Conservation (phyloP, 2,329 filamentous ascomycete species). For the Ascochyta pisi region DNA sequence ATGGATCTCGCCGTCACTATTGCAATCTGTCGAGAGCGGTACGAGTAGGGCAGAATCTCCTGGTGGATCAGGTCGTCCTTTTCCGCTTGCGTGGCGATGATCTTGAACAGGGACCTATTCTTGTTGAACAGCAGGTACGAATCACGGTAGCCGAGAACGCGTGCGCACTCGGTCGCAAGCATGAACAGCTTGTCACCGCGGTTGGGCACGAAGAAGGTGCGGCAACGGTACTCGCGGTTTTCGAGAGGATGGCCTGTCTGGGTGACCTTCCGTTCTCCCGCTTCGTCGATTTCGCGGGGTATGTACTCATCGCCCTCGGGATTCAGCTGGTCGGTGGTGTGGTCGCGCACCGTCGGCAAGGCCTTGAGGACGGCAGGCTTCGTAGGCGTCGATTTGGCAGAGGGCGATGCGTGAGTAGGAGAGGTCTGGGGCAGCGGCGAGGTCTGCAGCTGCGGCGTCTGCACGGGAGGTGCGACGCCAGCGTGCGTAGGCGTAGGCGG, state of each 20-base stretch:
- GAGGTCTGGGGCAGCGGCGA: conserved; percentile 58
- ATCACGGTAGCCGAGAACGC: conserved; percentile 91
- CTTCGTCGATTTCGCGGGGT: conserved; percentile 89
- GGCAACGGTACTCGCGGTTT: conserved; percentile 85
- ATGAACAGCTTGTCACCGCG: conserved; percentile 95
- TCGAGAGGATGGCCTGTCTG: conserved; percentile 81
- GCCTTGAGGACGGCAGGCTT: conserved; percentile 87
- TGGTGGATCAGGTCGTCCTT: conserved; percentile 96
- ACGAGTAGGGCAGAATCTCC: conserved; percentile 96
- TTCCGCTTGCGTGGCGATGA: conserved; percentile 93
- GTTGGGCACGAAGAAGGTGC: conserved; percentile 91
- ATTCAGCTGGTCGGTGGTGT: conserved; percentile 94
- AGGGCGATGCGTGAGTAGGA: conserved; percentile 67
- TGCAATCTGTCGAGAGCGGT: conserved; percentile 96
- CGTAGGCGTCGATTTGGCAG: conserved; percentile 75
- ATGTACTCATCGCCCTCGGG: conserved; percentile 92
- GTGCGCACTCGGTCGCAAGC: conserved; percentile 95
- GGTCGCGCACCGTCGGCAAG: conserved; percentile 91
- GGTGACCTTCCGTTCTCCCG: conserved; percentile 93
- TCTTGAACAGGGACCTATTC: conserved; percentile 95
- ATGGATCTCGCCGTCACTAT: conserved; percentile 97
- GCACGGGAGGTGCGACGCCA: conserved; percentile 57
- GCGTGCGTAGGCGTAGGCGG: conserved; percentile 57
- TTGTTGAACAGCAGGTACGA: conserved; percentile 99
- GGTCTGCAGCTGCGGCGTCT: conserved; percentile 63